Evolutionary conservation across 768 basidiomycete genomes (phyloP), one percentile per base, ranked within the genome.

Genomic region (Dentipellis fragilis): DNA sequence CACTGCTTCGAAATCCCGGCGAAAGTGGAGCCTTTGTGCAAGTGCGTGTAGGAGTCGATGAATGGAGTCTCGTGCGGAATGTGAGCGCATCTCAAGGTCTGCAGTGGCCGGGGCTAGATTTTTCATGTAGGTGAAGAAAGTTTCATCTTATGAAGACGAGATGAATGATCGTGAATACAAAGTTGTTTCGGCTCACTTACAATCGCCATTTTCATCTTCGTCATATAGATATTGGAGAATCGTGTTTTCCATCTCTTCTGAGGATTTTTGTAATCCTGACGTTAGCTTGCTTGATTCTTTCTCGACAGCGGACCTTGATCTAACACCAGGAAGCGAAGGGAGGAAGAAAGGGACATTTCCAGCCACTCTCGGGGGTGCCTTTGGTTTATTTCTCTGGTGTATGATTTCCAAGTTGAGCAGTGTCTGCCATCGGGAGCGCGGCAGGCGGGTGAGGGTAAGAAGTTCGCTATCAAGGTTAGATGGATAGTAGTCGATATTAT

Each of bases 321-420:
- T 91, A 10, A 93, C 80, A 10, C 93, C 95, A 4, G 89, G 86
- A 10, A 97, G 71, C 1, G 93, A 92, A 19, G 95, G 96, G 14
- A 99, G 74, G 76, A 98, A 99, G 76, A 99, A 99, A 0, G 96
- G 96, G 1, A 93, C 95, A 57, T 91, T 81, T 71, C 97, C 95
- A 11, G 92, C 91, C 22, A 86, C 88, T 69, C 98, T 97, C 7
- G 93, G 93, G 0, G 93, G 82, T 59, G 96, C 94, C 69, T 88
- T 93, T 11, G 96, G 93, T 74, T 94, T 96, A 68, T 98, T 98
- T 54, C 96, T 85, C 79, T 89, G 87, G 87, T 95, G 58, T 58
- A 98, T 98, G 34, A 92, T 85, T 62, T 98, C 96, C 16, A 99
- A 76, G 65, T 96, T 96, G 56, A 99, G 76, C n/a, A 99, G 72